phyloP scores from a whole-genome alignment of 352 stramenopile genomes.

The Pythium insidiosum region DNA sequence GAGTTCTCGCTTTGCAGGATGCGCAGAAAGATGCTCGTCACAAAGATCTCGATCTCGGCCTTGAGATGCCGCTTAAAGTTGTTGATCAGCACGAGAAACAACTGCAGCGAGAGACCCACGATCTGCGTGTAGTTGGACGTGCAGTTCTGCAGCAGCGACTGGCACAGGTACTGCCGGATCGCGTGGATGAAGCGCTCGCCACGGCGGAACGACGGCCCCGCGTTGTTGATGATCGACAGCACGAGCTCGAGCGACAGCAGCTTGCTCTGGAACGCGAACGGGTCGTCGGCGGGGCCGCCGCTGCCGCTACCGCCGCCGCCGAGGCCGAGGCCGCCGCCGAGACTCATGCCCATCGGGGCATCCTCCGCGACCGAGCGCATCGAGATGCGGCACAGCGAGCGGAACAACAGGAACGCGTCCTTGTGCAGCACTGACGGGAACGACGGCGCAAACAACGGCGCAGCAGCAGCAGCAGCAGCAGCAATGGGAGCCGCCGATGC shows the following conservation, averaged over 20 bases:
- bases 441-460: conserved; percentile 37
- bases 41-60: conserved; percentile 98
- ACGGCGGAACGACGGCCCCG: conserved; percentile 90
- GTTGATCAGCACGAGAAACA: conserved; percentile 96
- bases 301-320: conserved; percentile 15
- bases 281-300: conserved; percentile 63
- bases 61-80: conserved; percentile 95
- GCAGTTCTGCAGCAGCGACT: conserved; percentile 98
- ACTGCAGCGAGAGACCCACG: conserved; percentile 94
- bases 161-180: conserved; percentile 96
- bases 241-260: conserved; percentile 97
- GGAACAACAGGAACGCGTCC: conserved; percentile 97
- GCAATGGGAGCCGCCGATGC: too few species aligned
- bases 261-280: conserved; percentile 94
- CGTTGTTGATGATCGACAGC: conserved; percentile 95
- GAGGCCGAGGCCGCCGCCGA: conserved; percentile 11
- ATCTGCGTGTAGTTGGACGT: conserved; percentile 96
- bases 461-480: too few species aligned
- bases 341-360: conserved; percentile 30
- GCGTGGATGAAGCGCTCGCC: conserved; percentile 96
- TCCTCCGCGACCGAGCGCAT: conserved; percentile 92
- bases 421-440: conserved; percentile 97
- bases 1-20: conserved; percentile 97
- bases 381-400: conserved; percentile 92
- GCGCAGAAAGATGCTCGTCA: conserved; percentile 97